Percentiles rank a stretch among this genome's conserved stretches.
Evolutionary conservation across 78 protist species (phyloP).

Genomic region (Bodo saltans): DNA sequence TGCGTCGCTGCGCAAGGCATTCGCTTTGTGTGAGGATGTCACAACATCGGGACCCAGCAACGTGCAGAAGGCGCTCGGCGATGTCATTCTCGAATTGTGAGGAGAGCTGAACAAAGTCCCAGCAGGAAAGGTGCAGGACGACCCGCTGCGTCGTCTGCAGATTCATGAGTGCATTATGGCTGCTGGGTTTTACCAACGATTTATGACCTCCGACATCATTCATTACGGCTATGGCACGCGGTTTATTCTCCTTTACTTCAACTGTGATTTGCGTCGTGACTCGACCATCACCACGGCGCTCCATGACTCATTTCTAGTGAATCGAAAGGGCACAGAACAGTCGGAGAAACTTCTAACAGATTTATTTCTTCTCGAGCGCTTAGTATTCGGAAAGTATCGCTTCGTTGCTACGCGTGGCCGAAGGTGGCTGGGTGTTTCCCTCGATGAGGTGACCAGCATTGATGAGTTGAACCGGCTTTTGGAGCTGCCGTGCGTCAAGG

Average conservation of each 20-base stretch:
- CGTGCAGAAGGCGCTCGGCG: too few relatives aligned
- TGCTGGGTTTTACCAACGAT: neutral
- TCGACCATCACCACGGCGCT: neutral
- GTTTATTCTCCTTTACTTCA: neutral
- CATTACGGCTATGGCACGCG: neutral
- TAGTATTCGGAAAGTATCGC: neutral
- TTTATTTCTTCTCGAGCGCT: neutral
- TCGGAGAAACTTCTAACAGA: neutral
- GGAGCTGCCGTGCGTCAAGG: too few relatives aligned
- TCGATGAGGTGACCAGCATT: neutral
- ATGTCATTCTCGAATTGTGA: too few relatives aligned
- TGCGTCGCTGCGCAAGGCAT: too few relatives aligned
- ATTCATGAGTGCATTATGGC: neutral
- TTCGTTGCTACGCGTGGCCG: neutral
- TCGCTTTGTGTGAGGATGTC: too few relatives aligned
- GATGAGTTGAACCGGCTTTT: too few relatives aligned
- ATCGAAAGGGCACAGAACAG: neutral
- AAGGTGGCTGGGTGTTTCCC: neutral
- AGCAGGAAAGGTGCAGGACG: too few relatives aligned
- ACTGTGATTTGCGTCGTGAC: neutral
- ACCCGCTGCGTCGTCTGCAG: neutral
- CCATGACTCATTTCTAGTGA: neutral
- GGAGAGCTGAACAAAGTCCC: too few relatives aligned
- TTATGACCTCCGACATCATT: neutral
- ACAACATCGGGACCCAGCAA: too few relatives aligned